Evolutionary conservation across 345 rosid genomes (phyloP).

Genomic region (Gossypioides kirkii): DNA sequence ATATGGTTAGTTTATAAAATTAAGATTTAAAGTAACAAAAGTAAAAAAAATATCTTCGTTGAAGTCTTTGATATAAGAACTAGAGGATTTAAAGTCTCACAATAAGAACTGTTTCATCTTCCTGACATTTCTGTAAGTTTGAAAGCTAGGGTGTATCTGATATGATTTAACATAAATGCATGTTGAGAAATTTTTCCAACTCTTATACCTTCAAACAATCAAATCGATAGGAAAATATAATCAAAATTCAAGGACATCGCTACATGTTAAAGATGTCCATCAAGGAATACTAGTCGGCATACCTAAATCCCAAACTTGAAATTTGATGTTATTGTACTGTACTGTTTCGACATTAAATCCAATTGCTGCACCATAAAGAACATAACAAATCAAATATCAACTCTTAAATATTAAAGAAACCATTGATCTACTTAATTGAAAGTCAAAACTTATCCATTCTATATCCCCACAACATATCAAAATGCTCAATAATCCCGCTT

Average conservation of each 20-base stretch:
- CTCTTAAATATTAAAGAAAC: constrained; percentile 6
- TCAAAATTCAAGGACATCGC: neutral
- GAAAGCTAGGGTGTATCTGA: neutral
- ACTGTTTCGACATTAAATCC: constrained; percentile 98
- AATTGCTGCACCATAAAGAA: constrained; percentile 54
- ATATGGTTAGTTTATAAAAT: neutral
- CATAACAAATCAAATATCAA: constrained; percentile 5
- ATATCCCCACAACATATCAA: neutral
- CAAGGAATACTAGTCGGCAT: constrained; percentile 19
- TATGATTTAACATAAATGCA: neutral
- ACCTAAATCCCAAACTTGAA: constrained; percentile 92
- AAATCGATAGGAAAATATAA: neutral
- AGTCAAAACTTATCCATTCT: neutral
- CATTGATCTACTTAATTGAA: neutral
- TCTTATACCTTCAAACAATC: neutral
- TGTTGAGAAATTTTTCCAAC: neutral
- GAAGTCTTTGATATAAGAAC: neutral
- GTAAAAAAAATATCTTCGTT: neutral
- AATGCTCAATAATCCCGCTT: neutral
- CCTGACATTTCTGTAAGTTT: neutral
- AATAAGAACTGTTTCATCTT: neutral
- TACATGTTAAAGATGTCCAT: constrained; percentile 3
- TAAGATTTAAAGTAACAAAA: neutral
- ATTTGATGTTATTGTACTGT: constrained; percentile 88
- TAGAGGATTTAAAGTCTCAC: neutral